Percentiles rank a stretch among this genome's conserved stretches.
phyloP scores from a whole-genome alignment of 2,329 filamentous ascomycete species.

The Furcasterigmium furcatum region DNA sequence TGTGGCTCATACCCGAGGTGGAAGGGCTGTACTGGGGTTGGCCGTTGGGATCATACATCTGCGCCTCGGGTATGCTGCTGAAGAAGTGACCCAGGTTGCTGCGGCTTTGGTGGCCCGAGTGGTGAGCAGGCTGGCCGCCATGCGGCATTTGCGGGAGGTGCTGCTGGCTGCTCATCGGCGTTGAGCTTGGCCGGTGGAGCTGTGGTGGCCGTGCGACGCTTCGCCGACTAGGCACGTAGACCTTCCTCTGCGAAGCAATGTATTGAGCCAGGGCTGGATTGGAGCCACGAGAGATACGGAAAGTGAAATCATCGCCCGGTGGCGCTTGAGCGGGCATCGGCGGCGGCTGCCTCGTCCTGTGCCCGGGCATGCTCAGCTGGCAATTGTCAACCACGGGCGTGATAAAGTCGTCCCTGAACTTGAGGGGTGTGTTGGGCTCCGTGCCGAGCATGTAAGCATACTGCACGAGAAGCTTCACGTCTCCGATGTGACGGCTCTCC shows the following conservation, averaged over 20 bases:
- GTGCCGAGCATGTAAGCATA: slow-evolving; percentile 35
- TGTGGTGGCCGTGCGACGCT: slow-evolving; percentile 9
- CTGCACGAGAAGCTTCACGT: slow-evolving; percentile 32
- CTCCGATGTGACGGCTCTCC: slow-evolving; percentile 40
- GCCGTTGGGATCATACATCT: slow-evolving; percentile 10
- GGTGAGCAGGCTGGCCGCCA: slow-evolving; percentile 8
- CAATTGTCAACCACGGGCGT: slow-evolving; percentile 32
- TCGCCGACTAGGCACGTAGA: slow-evolving; percentile 19
- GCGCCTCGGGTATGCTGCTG: slow-evolving; percentile 8
- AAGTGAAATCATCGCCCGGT: slow-evolving; percentile 26
- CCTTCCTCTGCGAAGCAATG: slow-evolving; percentile 29
- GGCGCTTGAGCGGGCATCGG: slow-evolving; percentile 1
- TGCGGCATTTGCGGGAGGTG: slow-evolving; percentile 5
- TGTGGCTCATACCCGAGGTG: slow-evolving; percentile 11
- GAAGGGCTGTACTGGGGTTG: slow-evolving; percentile 2
- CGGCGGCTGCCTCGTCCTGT: slow-evolving; percentile 18
- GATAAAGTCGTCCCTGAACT: slow-evolving; percentile 28
- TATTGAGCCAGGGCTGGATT: slow-evolving; percentile 30
- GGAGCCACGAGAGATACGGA: slow-evolving; percentile 29
- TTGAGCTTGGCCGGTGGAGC: slow-evolving; percentile 10
- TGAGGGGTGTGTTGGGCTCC: slow-evolving; percentile 19
- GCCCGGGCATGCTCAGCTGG: slow-evolving; percentile 27
- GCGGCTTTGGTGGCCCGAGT: slow-evolving; percentile 5
- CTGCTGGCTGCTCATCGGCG: slow-evolving; percentile 10
- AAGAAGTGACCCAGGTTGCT: slow-evolving; percentile 11